Conservation (phyloP, 257 asterid genomes). For the Rehmannia glutinosa region DNA sequence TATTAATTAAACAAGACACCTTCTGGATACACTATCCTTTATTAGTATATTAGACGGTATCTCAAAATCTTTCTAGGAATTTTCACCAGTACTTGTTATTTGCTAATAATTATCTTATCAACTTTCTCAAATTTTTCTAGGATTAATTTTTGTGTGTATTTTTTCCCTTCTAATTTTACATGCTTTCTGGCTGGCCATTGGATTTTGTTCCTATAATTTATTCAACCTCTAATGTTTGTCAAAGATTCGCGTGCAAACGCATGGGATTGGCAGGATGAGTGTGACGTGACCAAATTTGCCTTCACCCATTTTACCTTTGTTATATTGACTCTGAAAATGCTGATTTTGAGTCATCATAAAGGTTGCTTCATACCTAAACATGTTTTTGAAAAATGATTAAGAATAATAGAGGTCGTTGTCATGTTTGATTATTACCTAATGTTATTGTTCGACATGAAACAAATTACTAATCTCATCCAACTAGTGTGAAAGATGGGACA, state of each 20-base stretch:
- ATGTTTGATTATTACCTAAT: conserved; percentile 7
- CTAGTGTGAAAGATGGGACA: background rate
- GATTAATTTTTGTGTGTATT: too few relatives aligned
- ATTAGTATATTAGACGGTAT: background rate
- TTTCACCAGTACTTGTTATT: conserved; percentile 24
- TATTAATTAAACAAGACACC: background rate
- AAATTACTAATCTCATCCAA: background rate
- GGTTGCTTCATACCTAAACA: conserved; percentile 9
- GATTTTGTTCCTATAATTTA: conserved; percentile 5
- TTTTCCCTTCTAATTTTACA: background rate
- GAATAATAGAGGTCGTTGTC: background rate
- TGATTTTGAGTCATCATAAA: conserved; percentile 2
- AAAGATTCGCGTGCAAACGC: conserved; percentile 44
- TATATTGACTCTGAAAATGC: background rate
- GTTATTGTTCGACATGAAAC: conserved; percentile 6
- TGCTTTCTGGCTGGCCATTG: background rate
- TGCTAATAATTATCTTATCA: conserved; percentile 25
- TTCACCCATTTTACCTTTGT: conserved; percentile 7
- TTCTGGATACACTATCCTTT: too few relatives aligned
- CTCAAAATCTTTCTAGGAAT: conserved; percentile 9
- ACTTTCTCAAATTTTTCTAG: conserved; percentile 3
- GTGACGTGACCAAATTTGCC: conserved; percentile 28
- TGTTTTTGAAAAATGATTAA: conserved; percentile 6
- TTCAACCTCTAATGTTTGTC: conserved; percentile 22
- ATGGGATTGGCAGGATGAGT: conserved; percentile 33